Conservation (phyloP, 805 yeast genomes). For the Wickerhamomyces canadensis region DNA sequence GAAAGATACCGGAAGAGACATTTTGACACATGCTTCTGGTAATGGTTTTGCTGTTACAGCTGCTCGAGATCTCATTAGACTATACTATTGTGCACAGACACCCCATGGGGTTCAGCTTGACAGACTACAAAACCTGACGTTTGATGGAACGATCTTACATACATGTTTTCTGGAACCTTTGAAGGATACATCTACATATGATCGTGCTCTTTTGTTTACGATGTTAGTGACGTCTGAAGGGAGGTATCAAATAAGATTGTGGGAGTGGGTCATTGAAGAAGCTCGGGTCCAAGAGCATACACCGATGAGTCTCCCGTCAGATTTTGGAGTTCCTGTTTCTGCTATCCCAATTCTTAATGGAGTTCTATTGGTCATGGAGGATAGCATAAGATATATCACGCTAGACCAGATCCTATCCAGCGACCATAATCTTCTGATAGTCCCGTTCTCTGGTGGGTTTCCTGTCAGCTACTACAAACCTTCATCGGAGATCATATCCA, state of each 20-base stretch:
- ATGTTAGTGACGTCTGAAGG: conserved; percentile 33
- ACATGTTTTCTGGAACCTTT: conserved; percentile 38
- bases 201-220: conserved; percentile 30
- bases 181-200: conserved; percentile 9
- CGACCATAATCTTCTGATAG: conserved; percentile 30
- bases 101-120: conserved; percentile 33
- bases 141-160: conserved; percentile 37
- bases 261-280: conserved; percentile 37
- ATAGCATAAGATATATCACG: conserved; percentile 31
- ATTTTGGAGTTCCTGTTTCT: conserved; percentile 38
- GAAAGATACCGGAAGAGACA: conserved; percentile 21
- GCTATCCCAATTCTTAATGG: conserved; percentile 34
- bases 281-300: conserved; percentile 28
- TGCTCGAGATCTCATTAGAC: conserved; percentile 30
- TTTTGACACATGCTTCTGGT: conserved; percentile 35
- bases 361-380: conserved; percentile 34
- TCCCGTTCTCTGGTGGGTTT: conserved; percentile 24
- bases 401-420: conserved; percentile 44
- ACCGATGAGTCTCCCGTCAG: conserved; percentile 34
- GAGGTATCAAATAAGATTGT: conserved; percentile 33
- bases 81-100: conserved; percentile 32
- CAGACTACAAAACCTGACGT: conserved; percentile 33
- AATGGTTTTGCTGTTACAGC: conserved; percentile 34
- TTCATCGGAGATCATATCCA: conserved; percentile 15
- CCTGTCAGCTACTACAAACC: conserved; percentile 37